A percentile compares a stretch with the other conserved stretches of the same genome.
Evolutionary conservation across 306 rosid species (phyloP).

Genomic region (Myrica gale): DNA sequence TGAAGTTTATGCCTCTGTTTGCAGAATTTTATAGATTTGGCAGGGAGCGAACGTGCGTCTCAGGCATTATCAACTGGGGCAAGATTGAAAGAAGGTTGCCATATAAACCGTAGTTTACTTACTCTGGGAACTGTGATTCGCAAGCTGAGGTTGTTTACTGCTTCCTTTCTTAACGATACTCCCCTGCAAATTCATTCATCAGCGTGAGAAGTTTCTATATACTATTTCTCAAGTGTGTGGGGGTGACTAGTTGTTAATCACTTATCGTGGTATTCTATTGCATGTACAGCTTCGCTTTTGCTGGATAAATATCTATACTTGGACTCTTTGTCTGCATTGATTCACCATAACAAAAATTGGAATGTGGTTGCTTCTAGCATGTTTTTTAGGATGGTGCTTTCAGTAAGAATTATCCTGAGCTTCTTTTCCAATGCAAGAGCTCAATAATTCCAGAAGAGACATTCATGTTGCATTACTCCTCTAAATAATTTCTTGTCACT

Average conservation of each 20-base stretch:
- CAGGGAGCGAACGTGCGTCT: constrained; percentile 99
- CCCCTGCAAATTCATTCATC: neutral
- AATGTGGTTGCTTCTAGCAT: neutral
- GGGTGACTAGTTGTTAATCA: neutral
- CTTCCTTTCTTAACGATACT: constrained; percentile 31
- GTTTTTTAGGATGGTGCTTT: neutral
- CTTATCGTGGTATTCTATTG: neutral
- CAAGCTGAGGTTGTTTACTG: constrained; percentile 74
- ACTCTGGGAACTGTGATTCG: constrained; percentile 95
- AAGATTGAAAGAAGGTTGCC: constrained; percentile 96
- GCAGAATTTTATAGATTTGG: constrained; percentile 97
- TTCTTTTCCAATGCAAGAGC: neutral
- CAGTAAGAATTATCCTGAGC: neutral
- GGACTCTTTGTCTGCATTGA: neutral
- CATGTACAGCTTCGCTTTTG: neutral
- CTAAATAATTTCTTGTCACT: neutral
- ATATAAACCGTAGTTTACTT: constrained; percentile 95
- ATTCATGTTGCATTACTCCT: neutral
- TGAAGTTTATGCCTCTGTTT: constrained; percentile 23
- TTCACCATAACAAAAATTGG: neutral
- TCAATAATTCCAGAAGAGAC: neutral
- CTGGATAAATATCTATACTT: neutral
- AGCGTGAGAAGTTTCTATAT: neutral
- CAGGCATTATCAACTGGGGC: constrained; percentile 89
- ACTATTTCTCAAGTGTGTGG: constrained; percentile 2